Evolutionary conservation across 176 grass and related monocot species (phyloP).

Genomic region (Puccinellia tenuiflora): DNA sequence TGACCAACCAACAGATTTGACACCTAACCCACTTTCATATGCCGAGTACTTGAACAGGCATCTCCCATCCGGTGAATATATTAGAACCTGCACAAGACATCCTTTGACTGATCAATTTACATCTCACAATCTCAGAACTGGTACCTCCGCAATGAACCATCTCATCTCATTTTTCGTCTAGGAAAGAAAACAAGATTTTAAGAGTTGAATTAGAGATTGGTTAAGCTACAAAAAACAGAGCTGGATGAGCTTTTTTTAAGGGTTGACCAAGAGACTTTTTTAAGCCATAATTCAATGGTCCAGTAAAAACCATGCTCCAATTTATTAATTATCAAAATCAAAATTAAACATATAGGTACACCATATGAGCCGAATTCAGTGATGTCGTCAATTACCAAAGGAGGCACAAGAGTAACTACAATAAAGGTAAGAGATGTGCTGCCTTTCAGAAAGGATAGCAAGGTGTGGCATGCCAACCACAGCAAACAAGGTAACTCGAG

Average conservation of each 20-base stretch:
- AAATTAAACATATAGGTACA: not conserved
- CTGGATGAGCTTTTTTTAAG: not conserved
- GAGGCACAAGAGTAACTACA: not conserved
- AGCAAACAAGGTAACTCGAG: slow-evolving; percentile 11
- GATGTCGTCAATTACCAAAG: not conserved
- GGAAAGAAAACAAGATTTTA: not conserved
- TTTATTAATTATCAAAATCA: slow-evolving; percentile 1
- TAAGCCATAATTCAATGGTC: not conserved
- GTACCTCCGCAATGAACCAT: not conserved
- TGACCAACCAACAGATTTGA: slow-evolving; percentile 95
- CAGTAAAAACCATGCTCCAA: not conserved
- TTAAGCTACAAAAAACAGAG: not conserved
- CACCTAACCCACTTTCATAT: slow-evolving; percentile 91
- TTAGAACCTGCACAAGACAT: slow-evolving; percentile 52
- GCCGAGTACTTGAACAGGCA: slow-evolving; percentile 87
- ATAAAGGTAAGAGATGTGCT: slow-evolving; percentile 3
- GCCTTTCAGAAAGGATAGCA: not conserved
- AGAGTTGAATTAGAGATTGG: slow-evolving; percentile 10
- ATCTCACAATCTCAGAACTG: not conserved
- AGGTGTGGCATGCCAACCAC: not conserved
- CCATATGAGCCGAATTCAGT: not conserved
- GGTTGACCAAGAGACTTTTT: not conserved
- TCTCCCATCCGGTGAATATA: slow-evolving; percentile 95
- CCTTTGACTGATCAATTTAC: slow-evolving; percentile 5
- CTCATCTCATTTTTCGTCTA: not conserved